Evolutionary conservation across 331 rosid species (phyloP), one percentile per base, ranked within the genome.

Genomic region (Rhamnella rubrinervis): DNA sequence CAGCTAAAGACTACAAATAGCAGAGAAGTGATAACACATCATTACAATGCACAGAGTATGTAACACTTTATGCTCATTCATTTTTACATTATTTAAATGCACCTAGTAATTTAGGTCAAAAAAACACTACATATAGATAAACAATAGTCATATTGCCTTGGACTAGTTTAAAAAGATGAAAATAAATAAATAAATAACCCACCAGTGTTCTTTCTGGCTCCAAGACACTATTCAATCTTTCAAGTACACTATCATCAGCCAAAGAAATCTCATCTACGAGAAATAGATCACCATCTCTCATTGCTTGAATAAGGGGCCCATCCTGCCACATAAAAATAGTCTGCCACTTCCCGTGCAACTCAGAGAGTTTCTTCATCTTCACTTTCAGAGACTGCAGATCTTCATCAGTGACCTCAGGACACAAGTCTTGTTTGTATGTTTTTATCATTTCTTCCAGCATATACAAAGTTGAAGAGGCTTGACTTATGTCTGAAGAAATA

Each of bases 181-280:
- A 44, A 1, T 1, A 40, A 11, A 23, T 23, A 23, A 44, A 44
- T 1, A 9, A 44, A 0, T 58, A 77, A 52, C 87, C 80, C 75
- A 91, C 97, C 66, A 93, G 83, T 39, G 76, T 93, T 86, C 95
- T 85, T 76, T 93, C 98, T 55, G 89, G 92, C 84, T 93, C 98
- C 86, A 93, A 74, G 65, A 89, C 97, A 71, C 97, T 93, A 73
- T 93, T 93, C 84, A 93, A 73, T 80, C 98, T 91, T 83, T 93
- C 98, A 41, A 93, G 97, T 44, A 93, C 98, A 63, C 98, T 93
- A 83, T 93, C 98, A 84, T 93, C 97, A 52, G 98, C 97, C 88
- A 93, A 85, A 41, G 96, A 90, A 78, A 93, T 91, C 80, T 93
- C 98, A 84, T 93, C 98, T 37, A 87, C 86, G 20, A 93, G 95